phyloP scores from a whole-genome alignment of 2,329 filamentous ascomycete genomes.

The Helotiales sp. region DNA sequence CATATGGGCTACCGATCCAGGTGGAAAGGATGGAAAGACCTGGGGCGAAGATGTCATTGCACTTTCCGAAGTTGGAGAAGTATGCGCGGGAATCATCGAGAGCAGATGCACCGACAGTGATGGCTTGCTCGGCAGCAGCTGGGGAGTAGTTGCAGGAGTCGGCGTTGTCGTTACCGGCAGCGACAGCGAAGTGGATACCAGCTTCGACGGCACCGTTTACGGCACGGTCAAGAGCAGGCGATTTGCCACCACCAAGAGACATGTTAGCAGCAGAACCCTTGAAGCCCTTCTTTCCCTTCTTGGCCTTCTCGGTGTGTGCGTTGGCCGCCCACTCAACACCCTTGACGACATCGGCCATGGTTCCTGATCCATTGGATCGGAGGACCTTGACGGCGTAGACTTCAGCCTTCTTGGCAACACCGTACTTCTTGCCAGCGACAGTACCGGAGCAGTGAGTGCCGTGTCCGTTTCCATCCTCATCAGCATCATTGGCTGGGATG shows the following conservation, averaged over 20 bases:
- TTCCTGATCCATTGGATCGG: constrained; percentile 92
- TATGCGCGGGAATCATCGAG: constrained; percentile 95
- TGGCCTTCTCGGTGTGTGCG: constrained; percentile 73
- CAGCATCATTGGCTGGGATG: constrained; percentile 79
- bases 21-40: constrained; percentile 96
- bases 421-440: constrained; percentile 96
- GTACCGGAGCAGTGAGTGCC: constrained; percentile 99
- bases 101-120: constrained; percentile 94
- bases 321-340: constrained; percentile 94
- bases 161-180: constrained; percentile 97
- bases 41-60: constrained; percentile 98
- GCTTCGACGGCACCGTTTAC: constrained; percentile 91
- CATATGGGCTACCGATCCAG: constrained; percentile 96
- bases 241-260: constrained; percentile 98
- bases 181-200: constrained; percentile 96
- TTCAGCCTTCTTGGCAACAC: constrained; percentile 98
- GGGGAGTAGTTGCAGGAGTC: constrained; percentile 99
- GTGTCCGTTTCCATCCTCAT: constrained; percentile 95
- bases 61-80: constrained; percentile 99
- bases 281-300: constrained; percentile 90
- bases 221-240: constrained; percentile 82
- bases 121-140: constrained; percentile 84
- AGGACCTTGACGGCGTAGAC: constrained; percentile 98
- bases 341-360: constrained; percentile 98
- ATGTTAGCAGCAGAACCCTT: constrained; percentile 99